Conservation (phyloP, 2,329 filamentous ascomycete genomes). For the Botryotinia convoluta region DNA sequence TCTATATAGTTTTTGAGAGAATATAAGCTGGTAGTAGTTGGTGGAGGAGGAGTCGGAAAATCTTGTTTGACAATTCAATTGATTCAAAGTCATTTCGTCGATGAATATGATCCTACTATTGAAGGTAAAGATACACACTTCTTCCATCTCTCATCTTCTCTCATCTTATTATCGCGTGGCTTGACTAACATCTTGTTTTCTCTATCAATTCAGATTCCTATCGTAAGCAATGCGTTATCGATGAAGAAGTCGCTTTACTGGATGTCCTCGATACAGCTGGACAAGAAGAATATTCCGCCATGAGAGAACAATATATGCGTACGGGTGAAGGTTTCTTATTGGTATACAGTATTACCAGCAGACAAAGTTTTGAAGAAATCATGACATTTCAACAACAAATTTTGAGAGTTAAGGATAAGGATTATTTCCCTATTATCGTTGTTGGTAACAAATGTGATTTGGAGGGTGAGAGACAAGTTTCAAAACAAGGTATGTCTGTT, state of each 20-base stretch:
- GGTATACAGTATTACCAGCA: conserved; percentile 96
- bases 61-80: conserved; percentile 98
- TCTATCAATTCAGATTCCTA: conserved; percentile 72
- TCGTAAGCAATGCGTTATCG: conserved; percentile 99
- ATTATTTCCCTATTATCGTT: conserved; percentile 99
- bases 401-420: conserved; percentile 97
- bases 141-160: conserved; percentile 12
- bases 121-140: conserved; percentile 66
- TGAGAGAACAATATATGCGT: conserved; percentile 99
- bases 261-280: conserved; percentile 98
- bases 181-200: background rate
- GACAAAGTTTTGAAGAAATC: conserved; percentile 98
- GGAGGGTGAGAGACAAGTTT: conserved; percentile 86
- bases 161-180: background rate
- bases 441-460: conserved; percentile 99
- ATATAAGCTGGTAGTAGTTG: conserved; percentile 96
- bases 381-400: conserved; percentile 99
- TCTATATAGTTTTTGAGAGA: conserved; percentile 71
- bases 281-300: conserved; percentile 98
- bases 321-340: conserved; percentile 97
- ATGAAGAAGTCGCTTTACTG: conserved; percentile 95
- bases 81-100: conserved; percentile 89
- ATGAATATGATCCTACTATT: conserved; percentile 99
- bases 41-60: conserved; percentile 97
- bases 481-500: conserved; percentile 73